Evolutionary conservation across 2,329 filamentous ascomycete genomes (phyloP).

Genomic region (Penicillium concentricum): DNA sequence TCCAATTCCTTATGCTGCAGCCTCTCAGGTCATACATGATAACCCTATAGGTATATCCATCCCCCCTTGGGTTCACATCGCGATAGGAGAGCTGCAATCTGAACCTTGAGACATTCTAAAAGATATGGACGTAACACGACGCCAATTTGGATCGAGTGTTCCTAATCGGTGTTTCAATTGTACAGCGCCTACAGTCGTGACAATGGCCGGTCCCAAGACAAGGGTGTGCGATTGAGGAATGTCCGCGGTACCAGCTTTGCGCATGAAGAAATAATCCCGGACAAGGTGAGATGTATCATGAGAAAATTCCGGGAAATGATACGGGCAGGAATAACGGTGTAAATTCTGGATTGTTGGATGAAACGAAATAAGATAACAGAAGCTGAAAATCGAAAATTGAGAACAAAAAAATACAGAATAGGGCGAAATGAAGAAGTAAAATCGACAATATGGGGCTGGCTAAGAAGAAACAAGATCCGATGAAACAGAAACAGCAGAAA

Average conservation of each 20-base stretch:
- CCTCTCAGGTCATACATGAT: no score
- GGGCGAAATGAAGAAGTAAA: neutral
- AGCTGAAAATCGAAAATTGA: neutral
- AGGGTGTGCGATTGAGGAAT: constrained; percentile 97
- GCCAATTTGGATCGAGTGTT: constrained; percentile 88
- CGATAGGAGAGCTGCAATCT: neutral
- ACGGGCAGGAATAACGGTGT: constrained; percentile 6
- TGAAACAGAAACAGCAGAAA: neutral
- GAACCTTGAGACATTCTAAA: neutral
- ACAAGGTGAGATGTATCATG: constrained; percentile 4
- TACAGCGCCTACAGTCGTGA: constrained; percentile 92
- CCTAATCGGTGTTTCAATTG: constrained; percentile 77
- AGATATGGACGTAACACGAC: constrained; percentile 48
- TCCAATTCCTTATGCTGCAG: no score
- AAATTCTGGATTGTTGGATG: neutral
- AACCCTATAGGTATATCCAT: no score
- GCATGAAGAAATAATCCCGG: no score
- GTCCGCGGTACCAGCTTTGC: constrained; percentile 93
- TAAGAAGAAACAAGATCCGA: neutral
- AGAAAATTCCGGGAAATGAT: constrained; percentile 6
- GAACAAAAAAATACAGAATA: constrained; percentile 3
- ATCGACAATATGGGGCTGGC: neutral
- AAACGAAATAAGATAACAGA: neutral
- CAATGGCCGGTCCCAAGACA: constrained; percentile 82
- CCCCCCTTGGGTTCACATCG: neutral